phyloP scores from a whole-genome alignment of 306 rosid genomes.

The Glycyrrhiza uralensis region DNA sequence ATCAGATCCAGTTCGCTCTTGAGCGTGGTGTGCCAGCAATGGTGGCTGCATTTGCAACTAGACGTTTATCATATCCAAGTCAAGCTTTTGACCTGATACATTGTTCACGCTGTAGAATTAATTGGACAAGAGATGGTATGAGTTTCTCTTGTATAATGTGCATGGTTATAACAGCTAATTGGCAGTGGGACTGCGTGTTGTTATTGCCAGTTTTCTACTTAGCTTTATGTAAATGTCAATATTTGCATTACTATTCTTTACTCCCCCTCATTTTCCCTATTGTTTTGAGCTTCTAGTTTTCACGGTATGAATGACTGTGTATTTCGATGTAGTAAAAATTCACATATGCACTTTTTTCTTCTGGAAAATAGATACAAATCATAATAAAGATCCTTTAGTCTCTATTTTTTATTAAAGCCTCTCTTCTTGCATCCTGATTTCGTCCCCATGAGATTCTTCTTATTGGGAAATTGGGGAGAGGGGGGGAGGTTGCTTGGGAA shows the following conservation, averaged over 20 bases:
- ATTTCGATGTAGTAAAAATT: not conserved
- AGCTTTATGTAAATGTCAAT: not conserved
- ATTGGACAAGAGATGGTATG: slow-evolving; percentile 95
- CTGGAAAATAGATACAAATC: not conserved
- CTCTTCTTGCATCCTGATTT: slow-evolving; percentile 5
- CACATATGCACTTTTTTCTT: not conserved
- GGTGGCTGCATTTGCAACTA: slow-evolving; percentile 89
- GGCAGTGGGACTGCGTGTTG: not conserved
- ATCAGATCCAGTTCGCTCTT: slow-evolving; percentile 96
- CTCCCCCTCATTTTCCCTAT: not conserved
- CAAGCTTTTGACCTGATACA: slow-evolving; percentile 97
- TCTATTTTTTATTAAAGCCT: not conserved
- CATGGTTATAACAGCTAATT: not conserved
- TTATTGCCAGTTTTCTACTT: not conserved
- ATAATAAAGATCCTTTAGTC: not conserved
- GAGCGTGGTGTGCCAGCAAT: slow-evolving; percentile 99
- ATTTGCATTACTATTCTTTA: not conserved
- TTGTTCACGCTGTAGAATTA: slow-evolving; percentile 93
- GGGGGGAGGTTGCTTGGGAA: not conserved
- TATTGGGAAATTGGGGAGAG: not conserved
- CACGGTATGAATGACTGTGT: not conserved
- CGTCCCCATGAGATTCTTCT: slow-evolving; percentile 11
- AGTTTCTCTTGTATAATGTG: not conserved
- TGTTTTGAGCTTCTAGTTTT: slow-evolving; percentile 9
- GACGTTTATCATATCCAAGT: slow-evolving; percentile 79